phyloP scores from a whole-genome alignment of 345 rosid genomes.

The Brassica rapa region DNA sequence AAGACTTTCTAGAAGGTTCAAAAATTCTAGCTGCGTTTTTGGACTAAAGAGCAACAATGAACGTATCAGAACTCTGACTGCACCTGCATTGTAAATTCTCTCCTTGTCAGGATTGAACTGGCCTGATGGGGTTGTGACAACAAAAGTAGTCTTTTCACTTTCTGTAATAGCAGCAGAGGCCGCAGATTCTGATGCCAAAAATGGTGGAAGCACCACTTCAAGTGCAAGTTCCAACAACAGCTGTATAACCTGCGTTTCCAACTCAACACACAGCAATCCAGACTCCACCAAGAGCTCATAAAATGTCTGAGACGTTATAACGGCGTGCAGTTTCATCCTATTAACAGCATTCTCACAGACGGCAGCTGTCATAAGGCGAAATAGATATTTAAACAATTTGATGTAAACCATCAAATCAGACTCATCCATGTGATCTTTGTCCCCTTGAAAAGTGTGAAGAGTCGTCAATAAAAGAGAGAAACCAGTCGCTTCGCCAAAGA shows the following conservation, averaged over 20 bases:
- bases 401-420: conserved; percentile 53
- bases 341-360: conserved; percentile 77
- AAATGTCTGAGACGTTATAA: conserved; percentile 86
- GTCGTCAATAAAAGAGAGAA: conserved; percentile 93
- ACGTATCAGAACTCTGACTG: conserved; percentile 77
- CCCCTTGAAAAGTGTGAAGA: conserved; percentile 87
- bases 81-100: conserved; percentile 87
- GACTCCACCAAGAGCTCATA: conserved; percentile 89
- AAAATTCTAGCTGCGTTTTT: conserved; percentile 85
- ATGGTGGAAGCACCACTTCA: conserved; percentile 92
- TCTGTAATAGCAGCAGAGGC: conserved; percentile 48
- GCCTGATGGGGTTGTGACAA: conserved; percentile 63
- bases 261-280: conserved; percentile 90
- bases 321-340: conserved; percentile 77
- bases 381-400: conserved; percentile 79
- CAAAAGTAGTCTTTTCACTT: conserved; percentile 52
- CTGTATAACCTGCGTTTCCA: conserved; percentile 95
- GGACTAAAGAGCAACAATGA: conserved; percentile 93
- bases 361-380: conserved; percentile 89
- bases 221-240: conserved; percentile 90
- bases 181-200: conserved; percentile 60
- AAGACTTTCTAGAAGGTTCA: conserved; percentile 76
- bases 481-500: conserved; percentile 97
- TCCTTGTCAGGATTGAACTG: conserved; percentile 73
- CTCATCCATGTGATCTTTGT: conserved; percentile 58